Evolutionary conservation across 2,329 filamentous ascomycete species (phyloP).

Genomic region (Xylariaceae sp.): DNA sequence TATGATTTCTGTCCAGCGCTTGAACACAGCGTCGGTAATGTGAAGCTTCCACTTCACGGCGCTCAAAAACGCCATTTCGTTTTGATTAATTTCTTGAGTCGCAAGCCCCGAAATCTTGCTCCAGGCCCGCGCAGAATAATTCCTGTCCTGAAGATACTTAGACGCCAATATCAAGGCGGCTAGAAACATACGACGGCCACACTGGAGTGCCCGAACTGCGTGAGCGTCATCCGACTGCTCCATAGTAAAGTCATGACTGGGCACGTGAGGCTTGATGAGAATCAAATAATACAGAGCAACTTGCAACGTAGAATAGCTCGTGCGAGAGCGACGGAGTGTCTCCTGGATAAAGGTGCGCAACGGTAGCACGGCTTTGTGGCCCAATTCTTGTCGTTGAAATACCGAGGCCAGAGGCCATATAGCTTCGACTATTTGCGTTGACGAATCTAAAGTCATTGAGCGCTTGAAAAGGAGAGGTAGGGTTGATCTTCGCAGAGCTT

Average conservation of each 20-base stretch:
- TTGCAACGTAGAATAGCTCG: conserved; percentile 95
- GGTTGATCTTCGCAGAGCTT: conserved; percentile 49
- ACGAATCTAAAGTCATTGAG: conserved; percentile 66
- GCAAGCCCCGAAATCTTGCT: conserved; percentile 98
- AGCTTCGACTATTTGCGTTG: conserved; percentile 92
- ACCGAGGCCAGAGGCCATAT: conserved; percentile 93
- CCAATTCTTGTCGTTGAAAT: conserved; percentile 66
- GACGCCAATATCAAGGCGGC: conserved; percentile 91
- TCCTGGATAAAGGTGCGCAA: conserved; percentile 96
- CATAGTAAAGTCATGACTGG: conserved; percentile 76
- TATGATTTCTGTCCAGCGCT: conserved; percentile 90
- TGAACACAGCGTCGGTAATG: conserved; percentile 81
- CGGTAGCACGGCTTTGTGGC: conserved; percentile 73
- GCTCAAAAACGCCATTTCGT: conserved; percentile 85
- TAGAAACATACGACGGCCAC: conserved; percentile 95
- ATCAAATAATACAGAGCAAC: conserved; percentile 95
- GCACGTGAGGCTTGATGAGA: conserved; percentile 85
- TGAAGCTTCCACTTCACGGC: conserved; percentile 94
- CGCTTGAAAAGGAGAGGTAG: conserved; percentile 20
- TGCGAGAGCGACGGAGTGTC: conserved; percentile 87
- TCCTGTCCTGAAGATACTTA: conserved; percentile 96
- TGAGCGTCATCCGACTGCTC: conserved; percentile 72
- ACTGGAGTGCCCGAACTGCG: conserved; percentile 77
- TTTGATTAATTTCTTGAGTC: conserved; percentile 90
- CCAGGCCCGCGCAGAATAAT: conserved; percentile 96